Evolutionary conservation across 2,329 filamentous ascomycete species (phyloP), one percentile per base, ranked within the genome.

Genomic region (Trichothecium roseum): DNA sequence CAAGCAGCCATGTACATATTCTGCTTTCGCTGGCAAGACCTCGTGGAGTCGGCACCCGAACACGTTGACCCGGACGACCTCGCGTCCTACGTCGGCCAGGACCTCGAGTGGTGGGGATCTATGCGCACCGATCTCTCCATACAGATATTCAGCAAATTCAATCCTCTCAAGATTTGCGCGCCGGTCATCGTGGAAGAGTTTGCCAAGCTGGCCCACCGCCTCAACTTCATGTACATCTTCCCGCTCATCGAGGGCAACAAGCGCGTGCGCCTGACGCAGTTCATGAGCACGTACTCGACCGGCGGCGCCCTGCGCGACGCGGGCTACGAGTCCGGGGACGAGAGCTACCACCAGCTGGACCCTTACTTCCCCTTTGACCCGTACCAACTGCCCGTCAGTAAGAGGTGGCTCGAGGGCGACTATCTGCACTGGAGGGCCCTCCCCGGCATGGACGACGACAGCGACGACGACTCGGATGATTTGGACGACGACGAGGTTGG

Each of bases 281-380:
- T 77, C 50, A 69, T 78, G 3, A 68, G 64, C 3, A 66, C 69
- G 8, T 73, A 74, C 43, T 66, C 70, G 14, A 69, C 64, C 9
- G 69, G 72, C 37, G 67, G 69, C 9, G 67, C 64, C 1, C 61
- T 74, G 24, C 68, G 68, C 41, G 74, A 75, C 45, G 54, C 58
- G 9, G 58, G 59, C 3, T 55, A 54, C 35, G 59, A 61, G 28
- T 29, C 31, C 8, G 72, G 78, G 36, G 82, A 84, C 39, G 85
- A 94, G 45, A 78, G 80, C 42, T 81, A 78, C 50, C 80, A 89
- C 50, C 81, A 94, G 56, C 71, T 98, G 2, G 88, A 96, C 47
- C 84, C 87, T 0, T 95, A 94, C 56, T 98, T 96, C 51, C 91
- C 91, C 1, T 98, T 98, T 51, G 91, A 98, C 53, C 93, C 93